A percentile compares a stretch with the other conserved stretches of the same genome.
Conservation (phyloP, 345 rosid species). For the Trapa bicornis region DNA sequence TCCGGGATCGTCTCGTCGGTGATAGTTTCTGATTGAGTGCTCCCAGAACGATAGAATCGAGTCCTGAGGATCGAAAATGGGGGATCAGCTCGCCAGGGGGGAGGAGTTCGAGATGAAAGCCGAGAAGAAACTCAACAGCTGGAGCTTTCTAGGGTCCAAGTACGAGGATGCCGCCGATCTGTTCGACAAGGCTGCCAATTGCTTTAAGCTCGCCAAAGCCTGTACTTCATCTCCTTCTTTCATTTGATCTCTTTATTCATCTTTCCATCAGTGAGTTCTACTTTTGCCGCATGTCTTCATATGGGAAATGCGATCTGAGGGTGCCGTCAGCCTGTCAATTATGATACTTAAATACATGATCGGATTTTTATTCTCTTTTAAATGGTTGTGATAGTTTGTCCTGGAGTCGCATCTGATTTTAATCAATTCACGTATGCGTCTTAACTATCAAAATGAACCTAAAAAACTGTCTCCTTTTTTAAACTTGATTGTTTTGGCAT, state of each 20-base stretch:
- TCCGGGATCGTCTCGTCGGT: not conserved
- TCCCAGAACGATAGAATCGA: not conserved
- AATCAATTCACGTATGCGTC: too few relatives aligned
- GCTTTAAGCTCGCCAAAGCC: slow-evolving; percentile 60
- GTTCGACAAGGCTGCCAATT: slow-evolving; percentile 62
- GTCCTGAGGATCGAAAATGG: slow-evolving; percentile 21
- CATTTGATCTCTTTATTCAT: not conserved
- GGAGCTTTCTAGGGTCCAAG: slow-evolving; percentile 58
- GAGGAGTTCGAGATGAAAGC: slow-evolving; percentile 60
- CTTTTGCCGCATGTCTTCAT: not conserved
- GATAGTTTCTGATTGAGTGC: not conserved
- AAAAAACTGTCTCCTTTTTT: too few relatives aligned
- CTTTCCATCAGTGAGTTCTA: not conserved
- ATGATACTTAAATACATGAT: too few relatives aligned
- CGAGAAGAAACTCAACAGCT: slow-evolving; percentile 50
- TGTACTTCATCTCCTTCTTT: slow-evolving; percentile 17
- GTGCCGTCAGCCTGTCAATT: too few relatives aligned
- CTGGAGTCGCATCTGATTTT: too few relatives aligned
- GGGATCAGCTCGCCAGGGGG: slow-evolving; percentile 41
- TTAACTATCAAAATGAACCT: too few relatives aligned
- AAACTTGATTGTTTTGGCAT: too few relatives aligned
- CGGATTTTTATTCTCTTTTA: too few relatives aligned
- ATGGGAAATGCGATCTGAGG: not conserved
- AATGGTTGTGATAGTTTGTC: too few relatives aligned
- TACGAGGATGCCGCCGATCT: slow-evolving; percentile 69